Conservation (phyloP, 2,329 filamentous ascomycete genomes). For the Fusarium sp. region DNA sequence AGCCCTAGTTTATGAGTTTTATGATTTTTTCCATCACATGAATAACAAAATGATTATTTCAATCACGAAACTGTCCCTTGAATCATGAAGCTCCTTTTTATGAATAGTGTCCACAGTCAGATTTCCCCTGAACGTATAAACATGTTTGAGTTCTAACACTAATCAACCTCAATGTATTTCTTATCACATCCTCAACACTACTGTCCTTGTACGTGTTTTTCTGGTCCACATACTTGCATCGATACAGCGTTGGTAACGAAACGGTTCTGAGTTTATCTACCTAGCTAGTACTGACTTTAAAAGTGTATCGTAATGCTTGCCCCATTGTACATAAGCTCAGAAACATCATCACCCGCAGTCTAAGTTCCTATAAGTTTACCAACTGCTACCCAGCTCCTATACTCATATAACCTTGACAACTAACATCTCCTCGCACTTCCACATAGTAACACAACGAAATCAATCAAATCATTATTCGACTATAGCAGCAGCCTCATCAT, state of each 20-base stretch:
- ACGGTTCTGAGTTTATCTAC: not conserved
- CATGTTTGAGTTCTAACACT: too few relatives aligned
- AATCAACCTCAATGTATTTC: too few relatives aligned
- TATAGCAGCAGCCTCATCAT: not conserved
- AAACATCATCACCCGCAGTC: not conserved
- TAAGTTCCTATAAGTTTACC: not conserved
- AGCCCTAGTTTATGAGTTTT: constrained; percentile 43
- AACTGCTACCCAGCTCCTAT: not conserved
- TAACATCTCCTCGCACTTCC: not conserved
- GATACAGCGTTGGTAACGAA: too few relatives aligned
- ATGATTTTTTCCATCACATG: constrained; percentile 47
- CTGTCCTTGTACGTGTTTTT: not conserved
- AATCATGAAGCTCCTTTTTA: not conserved
- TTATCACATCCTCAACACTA: not conserved
- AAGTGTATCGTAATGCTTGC: too few relatives aligned
- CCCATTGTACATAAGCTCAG: too few relatives aligned
- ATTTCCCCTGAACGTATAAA: too few relatives aligned
- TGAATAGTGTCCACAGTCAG: too few relatives aligned
- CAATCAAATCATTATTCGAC: not conserved
- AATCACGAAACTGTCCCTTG: constrained; percentile 11
- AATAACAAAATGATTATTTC: constrained; percentile 44
- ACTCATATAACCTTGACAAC: not conserved
- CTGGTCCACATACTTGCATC: not conserved
- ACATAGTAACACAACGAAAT: not conserved
- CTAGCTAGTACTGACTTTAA: too few relatives aligned